phyloP scores from a whole-genome alignment of 2,329 filamentous ascomycete species.

The Neocucurbitaria cava region DNA sequence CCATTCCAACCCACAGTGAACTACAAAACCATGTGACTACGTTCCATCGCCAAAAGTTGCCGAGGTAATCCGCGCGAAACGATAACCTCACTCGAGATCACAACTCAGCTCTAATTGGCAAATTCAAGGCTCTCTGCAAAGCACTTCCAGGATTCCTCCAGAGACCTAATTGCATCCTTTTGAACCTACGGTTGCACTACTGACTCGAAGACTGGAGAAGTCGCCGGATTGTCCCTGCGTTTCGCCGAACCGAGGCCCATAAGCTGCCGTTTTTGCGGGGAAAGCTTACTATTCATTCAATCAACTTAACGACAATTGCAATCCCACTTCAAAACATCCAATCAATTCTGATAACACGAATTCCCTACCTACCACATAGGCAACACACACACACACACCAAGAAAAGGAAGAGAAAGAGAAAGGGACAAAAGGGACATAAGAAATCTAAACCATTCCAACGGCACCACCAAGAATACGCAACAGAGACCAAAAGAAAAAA shows the following conservation, averaged over 20 bases:
- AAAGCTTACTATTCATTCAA: conserved; percentile 16
- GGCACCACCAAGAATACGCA: too few relatives aligned
- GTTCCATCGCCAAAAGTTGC: conserved; percentile 9
- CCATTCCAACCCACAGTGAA: background rate
- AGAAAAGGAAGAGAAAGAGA: too few relatives aligned
- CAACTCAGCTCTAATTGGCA: background rate
- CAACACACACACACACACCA: too few relatives aligned
- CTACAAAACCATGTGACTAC: conserved; percentile 7
- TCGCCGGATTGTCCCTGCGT: conserved; percentile 7
- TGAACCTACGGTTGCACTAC: background rate
- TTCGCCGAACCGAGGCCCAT: conserved; percentile 21
- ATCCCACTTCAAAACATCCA: too few relatives aligned
- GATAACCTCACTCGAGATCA: background rate
- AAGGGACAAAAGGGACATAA: too few relatives aligned
- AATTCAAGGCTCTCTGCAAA: background rate
- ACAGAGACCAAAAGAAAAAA: conserved; percentile 6
- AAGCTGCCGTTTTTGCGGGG: conserved; percentile 12
- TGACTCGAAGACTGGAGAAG: background rate
- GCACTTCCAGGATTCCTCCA: background rate
- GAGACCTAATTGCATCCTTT: background rate
- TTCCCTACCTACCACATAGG: too few relatives aligned
- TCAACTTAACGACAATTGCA: too few relatives aligned
- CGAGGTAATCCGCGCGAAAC: conserved; percentile 18
- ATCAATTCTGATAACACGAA: too few relatives aligned
- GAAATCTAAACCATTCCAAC: too few relatives aligned